phyloP scores from a whole-genome alignment of 2,329 filamentous ascomycete species.

The Neobulgaria alba region DNA sequence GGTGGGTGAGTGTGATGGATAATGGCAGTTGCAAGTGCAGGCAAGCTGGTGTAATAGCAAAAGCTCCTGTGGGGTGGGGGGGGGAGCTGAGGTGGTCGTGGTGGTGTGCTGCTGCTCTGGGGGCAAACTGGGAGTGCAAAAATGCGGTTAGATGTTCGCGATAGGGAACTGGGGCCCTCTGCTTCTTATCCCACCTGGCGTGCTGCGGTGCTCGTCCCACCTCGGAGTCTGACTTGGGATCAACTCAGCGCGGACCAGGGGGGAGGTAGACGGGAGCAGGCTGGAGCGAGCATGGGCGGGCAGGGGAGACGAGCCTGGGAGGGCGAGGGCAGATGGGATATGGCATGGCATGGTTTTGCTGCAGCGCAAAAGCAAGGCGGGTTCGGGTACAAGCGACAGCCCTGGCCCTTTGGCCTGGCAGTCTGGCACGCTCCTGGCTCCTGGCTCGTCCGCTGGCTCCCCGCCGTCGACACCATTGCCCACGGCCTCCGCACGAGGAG shows the following conservation, averaged over 20 bases:
- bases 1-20: too few relatives aligned
- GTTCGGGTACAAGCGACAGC: not conserved
- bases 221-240: too few relatives aligned
- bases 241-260: too few relatives aligned
- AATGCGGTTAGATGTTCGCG: conserved; percentile 9
- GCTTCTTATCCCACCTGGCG: conserved; percentile 21
- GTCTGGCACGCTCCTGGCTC: too few relatives aligned
- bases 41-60: conserved; percentile 1
- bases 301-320: conserved; percentile 68
- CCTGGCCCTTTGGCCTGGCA: too few relatives aligned
- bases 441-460: too few relatives aligned
- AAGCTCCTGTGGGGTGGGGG: not conserved
- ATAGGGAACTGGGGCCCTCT: conserved; percentile 22
- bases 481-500: too few relatives aligned
- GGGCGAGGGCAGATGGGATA: conserved; percentile 54
- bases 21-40: conserved; percentile 1
- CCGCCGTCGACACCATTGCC: too few relatives aligned
- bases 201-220: too few relatives aligned
- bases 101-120: conserved; percentile 1
- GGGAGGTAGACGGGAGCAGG: conserved; percentile 57
- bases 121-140: conserved; percentile 19
- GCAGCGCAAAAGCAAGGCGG: too few relatives aligned
- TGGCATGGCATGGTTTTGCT: not conserved
- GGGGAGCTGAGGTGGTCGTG: conserved; percentile 1
- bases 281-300: conserved; percentile 64